Base-by-base conservation (phyloP, 352 stramenopile genomes). In the Phytophthora hybrid region DNA sequence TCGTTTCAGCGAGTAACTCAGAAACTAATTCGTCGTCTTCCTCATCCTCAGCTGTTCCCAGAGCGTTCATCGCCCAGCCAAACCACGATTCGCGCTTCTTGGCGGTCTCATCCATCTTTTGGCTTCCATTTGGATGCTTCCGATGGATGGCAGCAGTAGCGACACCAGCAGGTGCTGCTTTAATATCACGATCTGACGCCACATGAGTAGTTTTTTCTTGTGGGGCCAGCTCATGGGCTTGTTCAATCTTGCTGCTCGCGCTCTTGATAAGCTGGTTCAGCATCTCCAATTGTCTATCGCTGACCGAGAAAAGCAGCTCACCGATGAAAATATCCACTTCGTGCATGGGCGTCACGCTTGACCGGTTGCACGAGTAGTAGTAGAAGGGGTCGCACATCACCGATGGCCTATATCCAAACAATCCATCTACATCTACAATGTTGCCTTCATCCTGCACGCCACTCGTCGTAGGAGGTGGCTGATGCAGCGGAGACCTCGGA, bases 221-320 rank as follows among this genome's bases (percentile, higher is more conserved):
- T 0, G 34, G 34, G 51, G 66, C 14, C 10, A 37, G 11, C 11
- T 63, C 55, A 26, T 74, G 54, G 9, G 61, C 37, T 63, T 76
- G 56, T 21, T 77, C 65, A 9, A 74, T 74, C 47, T 80, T 85
- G 32, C 56, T 52, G 5, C 66, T 84, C 32, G 80, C 77, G 47
- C 76, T 87, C 49, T 72, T 70, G 39, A 91, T 70, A 21, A 96
- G 74, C 63, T 95, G 76, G 9, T 85, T 77, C n/a, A 96, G 72
- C 90, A 96, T 96, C 10, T 85, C 57, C 53, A 97, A 72, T 66
- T 97, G 90, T 39, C 90, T 78, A 73, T 97, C 84, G 59, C 90
- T 97, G 31, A 95, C 59, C 4, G 90, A 95, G 37, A 97, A 94
- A 29, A 82, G 63, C 13, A 97, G 63, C 26, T 95, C 83, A 4